Percentiles rank a stretch among this genome's conserved stretches.
Evolutionary conservation across 2,329 filamentous ascomycete genomes (phyloP).

Genomic region (Stachybotrys chlorohalonatus): DNA sequence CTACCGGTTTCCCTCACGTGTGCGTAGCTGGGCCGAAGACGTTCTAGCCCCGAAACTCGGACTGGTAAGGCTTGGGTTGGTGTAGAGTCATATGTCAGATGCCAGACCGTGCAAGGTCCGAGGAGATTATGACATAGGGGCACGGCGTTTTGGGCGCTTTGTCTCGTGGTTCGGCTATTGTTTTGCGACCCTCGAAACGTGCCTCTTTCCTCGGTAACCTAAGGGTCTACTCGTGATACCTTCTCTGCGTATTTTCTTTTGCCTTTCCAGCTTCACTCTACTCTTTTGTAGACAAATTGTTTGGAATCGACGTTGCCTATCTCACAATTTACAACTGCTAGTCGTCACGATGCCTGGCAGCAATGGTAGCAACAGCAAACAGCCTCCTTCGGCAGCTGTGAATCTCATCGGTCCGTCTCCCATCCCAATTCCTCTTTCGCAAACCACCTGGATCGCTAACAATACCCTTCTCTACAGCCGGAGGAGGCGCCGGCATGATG

Average conservation of each 20-base stretch:
- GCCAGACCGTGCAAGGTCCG: not conserved
- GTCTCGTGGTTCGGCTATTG: not conserved
- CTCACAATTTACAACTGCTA: not conserved
- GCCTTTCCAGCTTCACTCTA: not conserved
- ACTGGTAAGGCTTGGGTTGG: not conserved
- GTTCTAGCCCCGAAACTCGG: not conserved
- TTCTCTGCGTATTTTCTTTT: not conserved
- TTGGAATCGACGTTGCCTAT: not conserved
- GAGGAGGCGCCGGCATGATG: constrained; percentile 98
- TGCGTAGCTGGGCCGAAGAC: not conserved
- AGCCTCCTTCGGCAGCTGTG: constrained; percentile 75
- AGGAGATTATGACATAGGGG: not conserved
- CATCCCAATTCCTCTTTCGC: constrained; percentile 1
- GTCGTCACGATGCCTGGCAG: constrained; percentile 21
- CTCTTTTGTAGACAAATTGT: not conserved
- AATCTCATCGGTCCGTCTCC: constrained; percentile 72
- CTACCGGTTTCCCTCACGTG: not conserved
- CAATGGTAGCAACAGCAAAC: constrained; percentile 44
- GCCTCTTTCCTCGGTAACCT: not conserved
- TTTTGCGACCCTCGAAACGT: not conserved
- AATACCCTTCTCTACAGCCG: constrained; percentile 46
- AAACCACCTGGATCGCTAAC: constrained; percentile 8
- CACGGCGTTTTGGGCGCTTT: no score
- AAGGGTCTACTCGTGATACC: not conserved
- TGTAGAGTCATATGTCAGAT: not conserved